These are phyloP conservation scores for Odonthalia washingtoniensis DNA, from an alignment of 31 red algal genomes.

Conservation along the genomic window DNA sequence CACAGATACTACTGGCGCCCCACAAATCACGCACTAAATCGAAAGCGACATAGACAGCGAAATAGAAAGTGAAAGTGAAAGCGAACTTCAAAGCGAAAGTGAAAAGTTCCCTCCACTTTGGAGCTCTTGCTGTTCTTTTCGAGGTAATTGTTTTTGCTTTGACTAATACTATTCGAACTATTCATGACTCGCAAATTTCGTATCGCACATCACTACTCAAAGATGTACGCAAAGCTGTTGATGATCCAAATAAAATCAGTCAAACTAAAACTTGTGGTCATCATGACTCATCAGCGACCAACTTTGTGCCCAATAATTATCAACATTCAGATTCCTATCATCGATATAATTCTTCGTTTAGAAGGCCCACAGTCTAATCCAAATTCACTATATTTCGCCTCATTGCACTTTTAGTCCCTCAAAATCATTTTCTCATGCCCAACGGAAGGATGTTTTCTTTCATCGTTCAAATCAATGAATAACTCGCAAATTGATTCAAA, in stretches of 20 bases:
- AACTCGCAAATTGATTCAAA: slow-evolving; percentile 63
- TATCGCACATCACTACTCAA: slow-evolving; percentile 75
- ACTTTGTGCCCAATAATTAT: slow-evolving; percentile 78
- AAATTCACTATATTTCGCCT: slow-evolving; percentile 63
- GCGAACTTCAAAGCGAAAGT: too few relatives aligned
- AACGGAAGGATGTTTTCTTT: slow-evolving; percentile 68
- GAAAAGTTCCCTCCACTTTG: slow-evolving; percentile 78
- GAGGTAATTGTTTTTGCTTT: slow-evolving; percentile 84
- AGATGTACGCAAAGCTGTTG: slow-evolving; percentile 80
- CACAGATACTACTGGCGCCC: too few relatives aligned
- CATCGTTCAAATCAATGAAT: slow-evolving; percentile 9
- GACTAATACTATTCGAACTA: slow-evolving; percentile 67
- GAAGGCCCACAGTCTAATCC: too few relatives aligned
- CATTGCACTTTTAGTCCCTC: slow-evolving; percentile 51
- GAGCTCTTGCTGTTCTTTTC: slow-evolving; percentile 81
- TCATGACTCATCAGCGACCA: slow-evolving; percentile 69
- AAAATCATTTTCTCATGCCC: slow-evolving; percentile 57
- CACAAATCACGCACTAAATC: too few relatives aligned
- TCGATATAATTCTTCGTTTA: slow-evolving; percentile 78
- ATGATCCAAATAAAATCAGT: slow-evolving; percentile 46
- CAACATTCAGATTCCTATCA: slow-evolving; percentile 82
- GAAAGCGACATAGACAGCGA: too few relatives aligned
- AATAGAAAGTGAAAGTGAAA: too few relatives aligned
- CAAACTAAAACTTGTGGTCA: slow-evolving; percentile 41
- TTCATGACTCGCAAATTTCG: slow-evolving; percentile 72